Evolutionary conservation across 257 asterid species (phyloP).

Genomic region (Phtheirospermum japonicum): DNA sequence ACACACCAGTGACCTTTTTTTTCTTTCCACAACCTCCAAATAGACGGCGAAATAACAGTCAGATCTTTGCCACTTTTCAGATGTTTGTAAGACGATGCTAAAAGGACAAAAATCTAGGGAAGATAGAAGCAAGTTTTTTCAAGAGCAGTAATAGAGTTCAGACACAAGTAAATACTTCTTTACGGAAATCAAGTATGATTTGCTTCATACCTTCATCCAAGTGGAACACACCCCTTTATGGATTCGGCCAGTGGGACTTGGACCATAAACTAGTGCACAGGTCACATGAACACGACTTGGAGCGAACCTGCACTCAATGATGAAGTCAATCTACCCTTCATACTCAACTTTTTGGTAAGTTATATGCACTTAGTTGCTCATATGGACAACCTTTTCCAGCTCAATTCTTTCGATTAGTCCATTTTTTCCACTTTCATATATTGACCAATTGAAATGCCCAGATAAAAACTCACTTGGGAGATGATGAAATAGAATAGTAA

Average conservation of each 20-base stretch:
- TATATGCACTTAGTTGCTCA: conserved; percentile 16
- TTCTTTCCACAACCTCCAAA: no score
- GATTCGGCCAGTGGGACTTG: conserved; percentile 73
- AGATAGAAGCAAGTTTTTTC: background rate
- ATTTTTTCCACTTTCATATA: background rate
- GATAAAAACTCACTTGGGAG: conserved; percentile 51
- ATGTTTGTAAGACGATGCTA: background rate
- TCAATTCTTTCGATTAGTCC: conserved; percentile 9
- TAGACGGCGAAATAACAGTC: no score
- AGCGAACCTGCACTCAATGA: conserved; percentile 49
- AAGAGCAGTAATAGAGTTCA: conserved; percentile 6
- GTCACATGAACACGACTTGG: conserved; percentile 68
- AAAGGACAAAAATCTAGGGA: background rate
- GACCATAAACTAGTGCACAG: conserved; percentile 64
- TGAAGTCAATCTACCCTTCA: conserved; percentile 23
- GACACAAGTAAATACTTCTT: background rate
- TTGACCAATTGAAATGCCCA: conserved; percentile 9
- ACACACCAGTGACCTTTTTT: no score
- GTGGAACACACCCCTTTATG: conserved; percentile 86
- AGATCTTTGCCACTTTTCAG: conserved; percentile 5
- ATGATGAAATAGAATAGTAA: conserved; percentile 77
- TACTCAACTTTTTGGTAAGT: background rate
- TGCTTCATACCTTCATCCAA: conserved; percentile 75
- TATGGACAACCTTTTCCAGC: background rate
- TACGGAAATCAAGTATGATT: background rate